phyloP scores from a whole-genome alignment of 495 filamentous ascomycete genomes.

The Penicillium coffeae region DNA sequence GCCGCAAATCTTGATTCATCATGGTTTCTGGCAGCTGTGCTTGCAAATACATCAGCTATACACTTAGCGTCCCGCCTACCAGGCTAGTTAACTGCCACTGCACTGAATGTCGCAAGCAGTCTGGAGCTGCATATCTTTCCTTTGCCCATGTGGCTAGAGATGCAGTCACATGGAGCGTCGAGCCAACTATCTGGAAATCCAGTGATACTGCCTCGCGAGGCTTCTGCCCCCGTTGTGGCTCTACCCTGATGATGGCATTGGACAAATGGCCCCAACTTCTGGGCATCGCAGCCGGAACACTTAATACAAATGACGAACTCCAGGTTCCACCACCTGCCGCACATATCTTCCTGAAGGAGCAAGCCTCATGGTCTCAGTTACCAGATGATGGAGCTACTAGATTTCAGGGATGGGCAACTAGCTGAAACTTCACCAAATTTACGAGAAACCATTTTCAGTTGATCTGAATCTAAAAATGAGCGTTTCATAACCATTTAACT shows the following conservation, averaged over 20 bases:
- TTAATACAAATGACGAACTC: conserved; percentile 21
- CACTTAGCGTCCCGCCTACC: conserved; percentile 9
- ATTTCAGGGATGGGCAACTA: conserved; percentile 2
- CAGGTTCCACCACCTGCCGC: conserved; percentile 8
- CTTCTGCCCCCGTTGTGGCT: conserved; percentile 29
- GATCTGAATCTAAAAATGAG: too few species aligned
- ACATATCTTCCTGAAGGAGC: conserved; percentile 30
- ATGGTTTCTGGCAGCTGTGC: conserved; percentile 28
- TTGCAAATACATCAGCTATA: conserved; percentile 24
- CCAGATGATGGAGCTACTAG: conserved; percentile 20
- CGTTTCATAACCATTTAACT: too few species aligned
- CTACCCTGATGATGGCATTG: conserved; percentile 25
- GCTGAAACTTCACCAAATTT: too few species aligned
- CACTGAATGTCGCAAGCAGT: conserved; percentile 24
- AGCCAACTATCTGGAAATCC: conserved; percentile 16
- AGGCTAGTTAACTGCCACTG: conserved; percentile 29
- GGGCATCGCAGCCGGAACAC: conserved; percentile 25
- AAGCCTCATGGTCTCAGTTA: conserved; percentile 26
- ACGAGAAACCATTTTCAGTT: too few species aligned
- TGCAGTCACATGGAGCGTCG: conserved; percentile 17
- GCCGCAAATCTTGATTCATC: too few species aligned
- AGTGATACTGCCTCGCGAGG: conserved; percentile 21
- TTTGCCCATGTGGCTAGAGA: conserved; percentile 20
- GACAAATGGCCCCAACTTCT: conserved; percentile 8
- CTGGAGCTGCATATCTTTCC: conserved; percentile 27